Conservation (phyloP, 2,329 filamentous ascomycete genomes). For the Aureobasidium pullulans region DNA sequence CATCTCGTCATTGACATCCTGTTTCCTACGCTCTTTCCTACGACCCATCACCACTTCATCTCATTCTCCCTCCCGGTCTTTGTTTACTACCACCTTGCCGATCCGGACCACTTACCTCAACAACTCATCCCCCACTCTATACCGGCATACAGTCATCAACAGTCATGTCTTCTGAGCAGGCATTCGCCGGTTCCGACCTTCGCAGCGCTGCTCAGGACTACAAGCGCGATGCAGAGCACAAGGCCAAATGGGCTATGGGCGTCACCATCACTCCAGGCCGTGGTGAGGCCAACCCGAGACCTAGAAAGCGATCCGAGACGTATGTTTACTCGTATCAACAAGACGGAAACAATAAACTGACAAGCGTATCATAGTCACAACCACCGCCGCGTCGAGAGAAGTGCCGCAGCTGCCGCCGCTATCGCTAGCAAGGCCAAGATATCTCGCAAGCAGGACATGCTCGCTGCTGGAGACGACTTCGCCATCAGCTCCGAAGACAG, state of each 20-base stretch:
- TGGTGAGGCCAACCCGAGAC: slow-evolving; percentile 25
- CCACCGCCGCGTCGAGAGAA: slow-evolving; percentile 23
- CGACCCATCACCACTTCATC: not conserved
- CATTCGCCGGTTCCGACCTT: slow-evolving; percentile 44
- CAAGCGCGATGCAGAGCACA: slow-evolving; percentile 43
- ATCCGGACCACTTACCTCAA: not conserved
- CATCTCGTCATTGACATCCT: slow-evolving; percentile 9
- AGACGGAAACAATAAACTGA: not conserved
- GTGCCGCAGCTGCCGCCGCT: slow-evolving; percentile 23
- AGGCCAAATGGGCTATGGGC: slow-evolving; percentile 46
- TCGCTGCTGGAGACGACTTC: slow-evolving; percentile 23
- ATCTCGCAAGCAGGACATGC: slow-evolving; percentile 39
- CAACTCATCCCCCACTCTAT: not conserved
- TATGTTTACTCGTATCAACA: slow-evolving; percentile 17
- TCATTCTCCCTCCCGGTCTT: not conserved
- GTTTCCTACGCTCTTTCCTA: slow-evolving; percentile 2
- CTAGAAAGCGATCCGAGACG: slow-evolving; percentile 27
- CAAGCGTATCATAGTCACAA: slow-evolving; percentile 13
- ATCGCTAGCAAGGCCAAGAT: slow-evolving; percentile 22
- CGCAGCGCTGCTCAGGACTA: slow-evolving; percentile 47
- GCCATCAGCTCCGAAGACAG: not conserved
- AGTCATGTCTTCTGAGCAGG: slow-evolving; percentile 40
- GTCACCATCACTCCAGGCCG: slow-evolving; percentile 23
- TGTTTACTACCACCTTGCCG: not conserved
- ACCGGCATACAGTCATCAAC: not conserved